phyloP scores from a whole-genome alignment of 495 filamentous ascomycete genomes.

The Aspergillus cavernicola region DNA sequence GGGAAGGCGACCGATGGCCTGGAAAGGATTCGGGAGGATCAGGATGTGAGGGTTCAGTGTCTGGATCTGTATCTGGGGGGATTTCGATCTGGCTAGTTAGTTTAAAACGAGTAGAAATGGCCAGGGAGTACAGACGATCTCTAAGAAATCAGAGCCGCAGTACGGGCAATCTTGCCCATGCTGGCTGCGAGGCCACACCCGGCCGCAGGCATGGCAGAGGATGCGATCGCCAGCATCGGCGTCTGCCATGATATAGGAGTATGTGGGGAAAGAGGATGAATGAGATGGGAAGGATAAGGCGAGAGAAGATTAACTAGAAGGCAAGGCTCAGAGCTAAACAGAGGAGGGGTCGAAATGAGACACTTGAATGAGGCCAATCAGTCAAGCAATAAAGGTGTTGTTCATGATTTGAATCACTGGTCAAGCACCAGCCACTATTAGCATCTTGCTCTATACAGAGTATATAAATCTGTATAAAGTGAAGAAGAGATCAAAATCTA shows the following conservation, averaged over 20 bases:
- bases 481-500: neutral
- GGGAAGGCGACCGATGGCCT: conserved; percentile 18
- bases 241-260: conserved; percentile 26
- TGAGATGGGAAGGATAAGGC: neutral
- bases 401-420: conserved; percentile 5
- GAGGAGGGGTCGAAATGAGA: neutral
- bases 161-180: conserved; percentile 67
- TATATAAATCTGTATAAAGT: neutral
- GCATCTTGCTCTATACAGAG: conserved; percentile 7
- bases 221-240: conserved; percentile 57
- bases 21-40: conserved; percentile 17
- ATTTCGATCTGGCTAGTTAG: conserved; percentile 38
- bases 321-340: neutral
- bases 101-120: conserved; percentile 27
- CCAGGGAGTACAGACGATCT: conserved; percentile 56
- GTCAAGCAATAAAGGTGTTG: conserved; percentile 6
- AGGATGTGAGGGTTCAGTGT: conserved; percentile 12
- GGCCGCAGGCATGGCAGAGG: conserved; percentile 73
- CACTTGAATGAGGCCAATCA: neutral
- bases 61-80: conserved; percentile 27
- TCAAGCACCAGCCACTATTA: conserved; percentile 6
- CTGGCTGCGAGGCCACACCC: conserved; percentile 74
- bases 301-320: neutral
- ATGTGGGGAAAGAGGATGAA: neutral
- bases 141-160: conserved; percentile 73